Base-by-base conservation (phyloP, 352 stramenopile genomes). In the Albugo laibachii region DNA sequence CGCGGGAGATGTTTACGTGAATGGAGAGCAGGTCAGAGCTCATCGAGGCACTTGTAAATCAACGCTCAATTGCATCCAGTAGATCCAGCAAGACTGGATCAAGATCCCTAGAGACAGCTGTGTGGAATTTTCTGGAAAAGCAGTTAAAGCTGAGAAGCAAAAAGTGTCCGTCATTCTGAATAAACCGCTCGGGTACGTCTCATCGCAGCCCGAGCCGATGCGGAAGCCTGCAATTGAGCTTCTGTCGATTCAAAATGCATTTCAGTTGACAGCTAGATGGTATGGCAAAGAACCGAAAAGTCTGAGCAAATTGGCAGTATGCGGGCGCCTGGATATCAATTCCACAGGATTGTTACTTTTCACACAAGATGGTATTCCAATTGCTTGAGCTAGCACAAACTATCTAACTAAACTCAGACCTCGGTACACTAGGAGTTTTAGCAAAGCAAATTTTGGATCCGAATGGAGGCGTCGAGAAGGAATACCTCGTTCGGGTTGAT, bases 81-180 rank as follows among this genome's bases (percentile, higher is more conserved):
- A 65, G 48, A 52, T 68, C 10, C 37, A 76, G n/a, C 65, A 55
- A 8, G 61, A 85, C 11, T 84, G 77, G 69, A 57, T 78, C 18
- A 85, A 83, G 36, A 72, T 91, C 24, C 56, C 67, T 13, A 45
- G 45, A 10, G 63, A 83, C 36, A 71, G 61, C 40, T 61, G 76
- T 19, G 70, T 89, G 24, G 48, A 51, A 20, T 65, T 89, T 36
- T 65, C 72, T 40, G 71, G 66, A 36, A 61, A 61, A 47, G 77
- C 74, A n/a, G 65, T 81, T 52, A 63, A 65, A 45, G 72, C 85
- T 48, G 66, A 85, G 53, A 59, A 61, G 41, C 73, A 78, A 43
- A 91, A 87, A 53, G 68, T 85, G 18, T 84, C 77, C 34, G 51
- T 91, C 35, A 50, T 89, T 41, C 57, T 91, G 39, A 91, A 91